Evolutionary conservation across 805 yeast species (phyloP).

Genomic region (Metschnikowia lochheadii): DNA sequence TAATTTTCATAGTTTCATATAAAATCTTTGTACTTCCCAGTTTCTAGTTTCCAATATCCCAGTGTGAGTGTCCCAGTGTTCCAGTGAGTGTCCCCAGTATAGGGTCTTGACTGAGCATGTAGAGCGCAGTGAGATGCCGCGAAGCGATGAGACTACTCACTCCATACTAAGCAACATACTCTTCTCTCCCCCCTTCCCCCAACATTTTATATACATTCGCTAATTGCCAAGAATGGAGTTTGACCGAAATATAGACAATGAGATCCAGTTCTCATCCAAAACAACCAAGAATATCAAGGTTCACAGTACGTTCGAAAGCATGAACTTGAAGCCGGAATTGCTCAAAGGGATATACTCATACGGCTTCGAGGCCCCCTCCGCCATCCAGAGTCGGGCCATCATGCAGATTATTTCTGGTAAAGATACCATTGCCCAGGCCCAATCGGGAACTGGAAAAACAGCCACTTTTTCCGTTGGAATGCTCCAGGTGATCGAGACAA

Average conservation of each 20-base stretch:
- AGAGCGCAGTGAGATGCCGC: neutral
- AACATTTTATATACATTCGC: too few species aligned
- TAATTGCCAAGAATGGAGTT: slow-evolving; percentile 36
- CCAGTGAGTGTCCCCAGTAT: too few species aligned
- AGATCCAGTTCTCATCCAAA: slow-evolving; percentile 47
- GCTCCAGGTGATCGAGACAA: slow-evolving; percentile 78
- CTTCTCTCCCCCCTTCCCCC: neutral
- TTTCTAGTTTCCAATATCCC: too few species aligned
- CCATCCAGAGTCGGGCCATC: slow-evolving; percentile 97
- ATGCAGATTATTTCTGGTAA: slow-evolving; percentile 90
- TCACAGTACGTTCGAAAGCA: slow-evolving; percentile 44
- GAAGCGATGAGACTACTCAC: neutral
- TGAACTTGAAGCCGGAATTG: slow-evolving; percentile 38
- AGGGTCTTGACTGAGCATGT: too few species aligned
- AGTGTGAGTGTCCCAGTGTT: too few species aligned
- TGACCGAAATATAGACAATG: slow-evolving; percentile 53
- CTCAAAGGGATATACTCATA: slow-evolving; percentile 66
- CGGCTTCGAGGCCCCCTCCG: slow-evolving; percentile 96
- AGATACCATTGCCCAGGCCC: slow-evolving; percentile 98
- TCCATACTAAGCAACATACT: neutral
- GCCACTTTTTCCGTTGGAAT: slow-evolving; percentile 96
- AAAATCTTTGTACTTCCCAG: too few species aligned
- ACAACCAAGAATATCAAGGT: slow-evolving; percentile 53
- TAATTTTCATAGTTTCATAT: too few species aligned
- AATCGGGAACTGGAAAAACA: slow-evolving; percentile 98